Evolutionary conservation across 1,139 yeast genomes (phyloP).

Genomic region (Suhomyces bokatorum): DNA sequence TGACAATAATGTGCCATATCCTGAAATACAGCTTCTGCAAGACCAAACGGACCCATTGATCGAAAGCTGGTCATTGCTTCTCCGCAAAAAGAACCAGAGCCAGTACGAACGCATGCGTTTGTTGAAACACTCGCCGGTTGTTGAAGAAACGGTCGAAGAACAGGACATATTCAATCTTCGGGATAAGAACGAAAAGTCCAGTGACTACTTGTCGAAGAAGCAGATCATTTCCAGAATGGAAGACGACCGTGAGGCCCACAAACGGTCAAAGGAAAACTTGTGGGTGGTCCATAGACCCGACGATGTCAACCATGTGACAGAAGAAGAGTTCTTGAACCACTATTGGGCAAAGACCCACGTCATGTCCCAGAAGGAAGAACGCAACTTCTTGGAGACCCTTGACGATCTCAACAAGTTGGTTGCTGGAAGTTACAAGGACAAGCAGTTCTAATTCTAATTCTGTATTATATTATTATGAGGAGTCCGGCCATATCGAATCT

Average conservation of each 20-base stretch:
- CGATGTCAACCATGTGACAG: constrained; percentile 37
- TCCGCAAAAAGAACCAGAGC: constrained; percentile 50
- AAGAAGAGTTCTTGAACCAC: constrained; percentile 57
- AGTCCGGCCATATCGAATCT: neutral
- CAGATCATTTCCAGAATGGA: constrained; percentile 78
- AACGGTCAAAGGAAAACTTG: constrained; percentile 69
- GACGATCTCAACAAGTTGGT: constrained; percentile 56
- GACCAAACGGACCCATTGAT: constrained; percentile 31
- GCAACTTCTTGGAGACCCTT: constrained; percentile 44
- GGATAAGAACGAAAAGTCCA: constrained; percentile 24
- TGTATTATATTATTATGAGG: neutral
- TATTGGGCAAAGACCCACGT: constrained; percentile 55
- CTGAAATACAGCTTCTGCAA: constrained; percentile 29
- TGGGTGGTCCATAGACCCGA: constrained; percentile 66
- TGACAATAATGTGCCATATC: constrained; percentile 35
- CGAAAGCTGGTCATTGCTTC: constrained; percentile 50
- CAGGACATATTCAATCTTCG: constrained; percentile 34
- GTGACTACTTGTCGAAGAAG: constrained; percentile 41
- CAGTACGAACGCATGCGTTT: constrained; percentile 48
- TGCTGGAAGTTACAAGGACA: constrained; percentile 45
- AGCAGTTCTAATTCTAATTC: constrained; percentile 24
- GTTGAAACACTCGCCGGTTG: constrained; percentile 28
- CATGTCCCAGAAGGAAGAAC: constrained; percentile 49
- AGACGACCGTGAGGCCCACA: constrained; percentile 83
- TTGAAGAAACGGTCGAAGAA: constrained; percentile 27